Base-by-base conservation (phyloP, 176 grass and related monocot species). In the Phoenix roebelenii region DNA sequence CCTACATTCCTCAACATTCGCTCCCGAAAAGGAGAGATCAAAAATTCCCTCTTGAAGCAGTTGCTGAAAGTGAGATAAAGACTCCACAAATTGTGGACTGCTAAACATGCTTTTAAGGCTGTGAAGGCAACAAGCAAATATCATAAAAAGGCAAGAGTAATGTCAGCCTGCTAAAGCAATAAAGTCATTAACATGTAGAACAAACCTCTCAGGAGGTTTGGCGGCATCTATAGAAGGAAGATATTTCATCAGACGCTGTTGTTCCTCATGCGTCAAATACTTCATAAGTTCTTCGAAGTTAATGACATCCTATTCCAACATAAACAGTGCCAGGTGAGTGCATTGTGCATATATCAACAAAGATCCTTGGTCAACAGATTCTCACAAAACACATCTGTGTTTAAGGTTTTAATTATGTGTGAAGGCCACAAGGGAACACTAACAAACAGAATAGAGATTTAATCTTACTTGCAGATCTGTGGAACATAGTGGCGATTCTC, bases 41-140 rank as follows among this genome's bases (percentile, higher is more conserved):
- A 82, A 69, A 63, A 71, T 65, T 50, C 82, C 87, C 68, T 90
- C 75, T 66, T 55, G 61, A 72, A 90, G 74, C 56, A 86, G 66
- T 69, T 57, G 68, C 63, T 83, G 83, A 57, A 83, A 86, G 65
- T 51, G 59, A 54, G 70, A 57, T 59, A 83, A 78, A 75, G 87
- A 72, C 64, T 85, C 79, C 20, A 25, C 48, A 66, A 90, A 90
- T 54, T 90, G 71, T 6, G 77, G 15, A 69, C 74, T 85, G 69
- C 35, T 77, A 59, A 90, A 85, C 87, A 90, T 79, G 39, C 57
- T 76, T 75, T 67, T 77, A 54, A 90, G 58, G 66, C 82, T 85
- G 75, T 68, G 74, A 35, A 70, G 52, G 55, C 19, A 81, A 70
- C 19, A 52, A 49, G 74, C 49, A 18, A 66, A 67, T 64, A 66